Base-by-base conservation (phyloP, 139 green algal genomes). In the Closterium sp. region DNA sequence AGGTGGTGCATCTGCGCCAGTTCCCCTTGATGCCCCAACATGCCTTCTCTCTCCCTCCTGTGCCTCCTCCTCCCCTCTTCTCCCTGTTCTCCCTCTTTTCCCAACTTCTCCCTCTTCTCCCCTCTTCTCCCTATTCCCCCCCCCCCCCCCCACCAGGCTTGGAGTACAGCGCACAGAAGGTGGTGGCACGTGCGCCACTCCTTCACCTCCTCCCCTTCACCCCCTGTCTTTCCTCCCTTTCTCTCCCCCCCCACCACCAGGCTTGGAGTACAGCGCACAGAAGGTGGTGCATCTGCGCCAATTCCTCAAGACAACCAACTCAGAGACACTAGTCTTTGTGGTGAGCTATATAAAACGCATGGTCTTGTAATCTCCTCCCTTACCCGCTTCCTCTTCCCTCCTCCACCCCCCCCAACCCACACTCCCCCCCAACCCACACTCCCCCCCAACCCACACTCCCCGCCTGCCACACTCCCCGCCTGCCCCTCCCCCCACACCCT, bases 321-420 rank as follows among this genome's bases (percentile, higher is more conserved):
- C 95, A 5, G 95, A 92, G 31, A 92, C 97, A 17, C 90, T 97
- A 0, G 97, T 98, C 30, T 99, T 99, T 95, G 95, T 98, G 90
- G 90, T 92, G 62, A 88, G 89, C 38, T 42, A 6, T 6, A 42
- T 10, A 42, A n/a, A n/a, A n/a, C n/a, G n/a, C n/a, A n/a, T n/a
- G n/a, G n/a, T n/a, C n/a, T n/a, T n/a, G n/a, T n/a, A n/a, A n/a
- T n/a, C n/a, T n/a, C n/a, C n/a, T n/a, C n/a, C n/a, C n/a, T n/a
- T n/a, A n/a, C n/a, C n/a, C n/a, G n/a, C n/a, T n/a, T n/a, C n/a
- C n/a, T n/a, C n/a, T n/a, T n/a, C n/a, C n/a, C n/a, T n/a, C n/a
- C n/a, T n/a, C 22, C 79, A 86, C 27, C 27, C 4, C 79, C 22
- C 79, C 79, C 22, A 5, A 27, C 11, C 22, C 79, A 6, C 79